phyloP scores from a whole-genome alignment of 2,329 filamentous ascomycete species.

The Cytospora piceae region DNA sequence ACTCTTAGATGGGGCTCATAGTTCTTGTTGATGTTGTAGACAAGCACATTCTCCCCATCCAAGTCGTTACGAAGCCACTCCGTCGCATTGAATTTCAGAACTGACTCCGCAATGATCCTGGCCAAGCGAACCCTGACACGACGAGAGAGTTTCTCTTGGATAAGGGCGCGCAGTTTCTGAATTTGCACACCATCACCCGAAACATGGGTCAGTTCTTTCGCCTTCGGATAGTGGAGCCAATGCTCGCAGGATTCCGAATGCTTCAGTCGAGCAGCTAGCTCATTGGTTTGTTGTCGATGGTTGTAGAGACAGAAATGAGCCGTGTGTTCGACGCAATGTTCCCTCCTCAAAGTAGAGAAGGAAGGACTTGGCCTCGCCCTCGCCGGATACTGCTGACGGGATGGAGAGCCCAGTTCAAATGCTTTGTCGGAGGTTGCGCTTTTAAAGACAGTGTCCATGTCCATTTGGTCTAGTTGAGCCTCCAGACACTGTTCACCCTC shows the following conservation, averaged over 20 bases:
- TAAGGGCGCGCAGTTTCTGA: background rate
- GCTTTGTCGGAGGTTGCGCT: background rate
- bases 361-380: constrained; percentile 13
- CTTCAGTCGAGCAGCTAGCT: background rate
- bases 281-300: background rate
- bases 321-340: background rate
- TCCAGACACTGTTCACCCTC: background rate
- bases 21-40: background rate
- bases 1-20: background rate
- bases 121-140: background rate
- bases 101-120: constrained; percentile 1
- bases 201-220: background rate
- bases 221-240: background rate
- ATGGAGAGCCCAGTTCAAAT: too few relatives aligned
- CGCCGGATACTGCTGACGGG: background rate
- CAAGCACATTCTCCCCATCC: background rate
- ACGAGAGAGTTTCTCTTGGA: background rate
- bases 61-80: background rate
- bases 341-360: background rate
- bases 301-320: background rate
- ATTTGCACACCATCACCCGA: background rate
- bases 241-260: background rate
- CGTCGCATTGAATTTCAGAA: background rate
- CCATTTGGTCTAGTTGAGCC: background rate
- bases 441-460: background rate